A percentile compares a stretch with the other conserved stretches of the same genome.
These are phyloP conservation scores for Pestalotiopsis fici DNA, from an alignment of 2,329 filamentous ascomycete species.

Conservation along the genomic window DNA sequence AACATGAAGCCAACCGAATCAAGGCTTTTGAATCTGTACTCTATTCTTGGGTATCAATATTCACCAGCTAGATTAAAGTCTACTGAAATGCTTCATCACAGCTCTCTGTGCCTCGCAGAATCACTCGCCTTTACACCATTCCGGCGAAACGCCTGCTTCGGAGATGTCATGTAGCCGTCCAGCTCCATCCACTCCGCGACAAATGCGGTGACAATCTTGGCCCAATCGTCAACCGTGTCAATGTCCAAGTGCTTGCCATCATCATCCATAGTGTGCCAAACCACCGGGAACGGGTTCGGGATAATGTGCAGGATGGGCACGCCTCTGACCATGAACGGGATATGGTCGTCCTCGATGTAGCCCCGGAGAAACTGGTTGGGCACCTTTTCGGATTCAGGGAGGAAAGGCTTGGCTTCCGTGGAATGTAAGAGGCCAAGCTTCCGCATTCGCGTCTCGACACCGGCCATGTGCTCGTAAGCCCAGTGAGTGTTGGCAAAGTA, in stretches of 20 bases:
- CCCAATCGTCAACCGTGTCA: conserved; percentile 83
- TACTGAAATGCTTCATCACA: background rate
- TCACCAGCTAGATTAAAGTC: background rate
- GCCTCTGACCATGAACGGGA: conserved; percentile 85
- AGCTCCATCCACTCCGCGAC: conserved; percentile 91
- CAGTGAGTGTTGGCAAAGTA: conserved; percentile 92
- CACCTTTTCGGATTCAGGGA: conserved; percentile 63
- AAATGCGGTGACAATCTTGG: conserved; percentile 80
- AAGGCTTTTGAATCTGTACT: background rate
- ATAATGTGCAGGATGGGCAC: conserved; percentile 91
- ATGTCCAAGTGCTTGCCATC: conserved; percentile 83
- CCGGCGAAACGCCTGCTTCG: conserved; percentile 11
- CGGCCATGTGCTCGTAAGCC: conserved; percentile 80
- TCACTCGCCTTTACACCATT: background rate
- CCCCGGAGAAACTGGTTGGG: conserved; percentile 46
- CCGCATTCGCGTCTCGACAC: conserved; percentile 74
- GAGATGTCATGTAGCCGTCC: conserved; percentile 26
- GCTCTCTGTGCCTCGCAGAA: background rate
- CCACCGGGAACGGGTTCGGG: conserved; percentile 74
- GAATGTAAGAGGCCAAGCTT: conserved; percentile 58
- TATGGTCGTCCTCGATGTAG: conserved; percentile 80
- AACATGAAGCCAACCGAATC: background rate
- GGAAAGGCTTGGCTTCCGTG: conserved; percentile 54
- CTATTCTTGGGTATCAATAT: background rate
- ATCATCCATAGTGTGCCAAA: conserved; percentile 87